phyloP scores from a whole-genome alignment of 805 yeast genomes.

The Saccharomycopsis fodiens region DNA sequence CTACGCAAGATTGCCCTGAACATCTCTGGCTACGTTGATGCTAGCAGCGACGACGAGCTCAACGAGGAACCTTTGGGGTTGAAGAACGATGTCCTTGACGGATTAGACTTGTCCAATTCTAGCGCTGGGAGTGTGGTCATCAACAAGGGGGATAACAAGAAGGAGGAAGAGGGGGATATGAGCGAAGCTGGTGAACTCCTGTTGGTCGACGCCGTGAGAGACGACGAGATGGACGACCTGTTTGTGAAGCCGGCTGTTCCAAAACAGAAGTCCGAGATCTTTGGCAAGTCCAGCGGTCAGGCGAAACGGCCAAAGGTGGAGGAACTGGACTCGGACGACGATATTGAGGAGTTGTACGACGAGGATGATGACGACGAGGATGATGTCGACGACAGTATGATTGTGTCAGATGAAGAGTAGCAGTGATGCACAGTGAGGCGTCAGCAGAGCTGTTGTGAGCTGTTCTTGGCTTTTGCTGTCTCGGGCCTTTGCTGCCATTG shows the following conservation, averaged over 20 bases:
- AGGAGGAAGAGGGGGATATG: constrained; percentile 3
- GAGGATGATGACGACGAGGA: not conserved
- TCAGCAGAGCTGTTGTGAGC: no score
- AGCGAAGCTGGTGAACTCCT: not conserved
- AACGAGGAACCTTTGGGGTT: not conserved
- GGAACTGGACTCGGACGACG: not conserved
- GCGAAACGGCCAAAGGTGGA: not conserved
- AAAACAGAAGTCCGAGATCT: not conserved
- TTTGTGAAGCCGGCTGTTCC: not conserved
- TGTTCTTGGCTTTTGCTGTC: no score
- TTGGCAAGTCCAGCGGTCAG: not conserved
- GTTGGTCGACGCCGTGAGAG: not conserved
- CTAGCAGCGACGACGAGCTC: constrained; percentile 7
- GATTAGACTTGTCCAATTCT: constrained; percentile 1
- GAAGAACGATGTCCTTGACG: constrained; percentile 7
- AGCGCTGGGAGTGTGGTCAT: not conserved
- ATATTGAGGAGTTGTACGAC: not conserved
- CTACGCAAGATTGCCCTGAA: constrained; percentile 12
- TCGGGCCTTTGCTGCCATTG: no score
- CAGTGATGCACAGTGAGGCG: no score
- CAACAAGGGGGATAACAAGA: constrained; percentile 1
- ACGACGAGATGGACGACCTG: not conserved
- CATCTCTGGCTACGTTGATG: constrained; percentile 1
- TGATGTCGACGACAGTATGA: not conserved
- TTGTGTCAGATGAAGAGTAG: not conserved